phyloP scores from a whole-genome alignment of 116 monocot species.

The Iris pallida region DNA sequence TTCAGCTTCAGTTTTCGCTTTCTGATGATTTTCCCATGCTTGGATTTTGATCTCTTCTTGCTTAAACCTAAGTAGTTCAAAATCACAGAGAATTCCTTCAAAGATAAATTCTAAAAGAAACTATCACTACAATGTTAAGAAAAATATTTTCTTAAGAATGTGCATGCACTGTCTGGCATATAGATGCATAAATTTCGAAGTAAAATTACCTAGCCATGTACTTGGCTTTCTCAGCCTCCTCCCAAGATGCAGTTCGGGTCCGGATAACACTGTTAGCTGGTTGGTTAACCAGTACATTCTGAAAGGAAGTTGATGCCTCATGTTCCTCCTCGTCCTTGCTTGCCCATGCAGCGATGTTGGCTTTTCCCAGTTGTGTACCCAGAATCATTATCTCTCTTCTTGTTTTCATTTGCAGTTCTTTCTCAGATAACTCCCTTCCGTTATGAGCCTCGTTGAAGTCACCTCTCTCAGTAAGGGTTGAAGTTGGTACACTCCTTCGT shows the following conservation, averaged over 20 bases:
- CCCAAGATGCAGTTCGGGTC: slow-evolving; percentile 68
- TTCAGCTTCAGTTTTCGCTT: too few species aligned
- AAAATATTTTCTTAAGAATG: too few species aligned
- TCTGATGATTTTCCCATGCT: too few species aligned
- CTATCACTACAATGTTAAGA: too few species aligned
- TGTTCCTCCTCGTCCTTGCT: slow-evolving; percentile 57
- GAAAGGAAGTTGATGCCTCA: slow-evolving; percentile 27
- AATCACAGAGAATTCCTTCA: too few species aligned
- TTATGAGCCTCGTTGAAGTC: slow-evolving; percentile 16
- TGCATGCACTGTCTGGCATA: too few species aligned
- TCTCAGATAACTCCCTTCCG: slow-evolving; percentile 32
- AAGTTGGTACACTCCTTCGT: slow-evolving; percentile 17
- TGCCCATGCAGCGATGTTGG: slow-evolving; percentile 74
- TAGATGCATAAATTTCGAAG: too few species aligned
- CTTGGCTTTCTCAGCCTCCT: too few species aligned
- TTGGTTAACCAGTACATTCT: slow-evolving; percentile 20
- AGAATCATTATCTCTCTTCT: slow-evolving; percentile 80
- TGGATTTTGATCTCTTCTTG: too few species aligned
- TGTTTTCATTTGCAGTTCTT: slow-evolving; percentile 52
- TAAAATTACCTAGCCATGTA: slow-evolving; percentile 56
- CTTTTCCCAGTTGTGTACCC: slow-evolving; percentile 68
- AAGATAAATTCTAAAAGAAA: too few species aligned
- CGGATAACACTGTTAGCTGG: slow-evolving; percentile 34
- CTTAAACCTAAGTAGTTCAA: too few species aligned
- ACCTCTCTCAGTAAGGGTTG: slow-evolving; percentile 16